These are phyloP conservation scores for Russula vinacea DNA, from an alignment of 768 basidiomycete genomes.

Conservation along the genomic window DNA sequence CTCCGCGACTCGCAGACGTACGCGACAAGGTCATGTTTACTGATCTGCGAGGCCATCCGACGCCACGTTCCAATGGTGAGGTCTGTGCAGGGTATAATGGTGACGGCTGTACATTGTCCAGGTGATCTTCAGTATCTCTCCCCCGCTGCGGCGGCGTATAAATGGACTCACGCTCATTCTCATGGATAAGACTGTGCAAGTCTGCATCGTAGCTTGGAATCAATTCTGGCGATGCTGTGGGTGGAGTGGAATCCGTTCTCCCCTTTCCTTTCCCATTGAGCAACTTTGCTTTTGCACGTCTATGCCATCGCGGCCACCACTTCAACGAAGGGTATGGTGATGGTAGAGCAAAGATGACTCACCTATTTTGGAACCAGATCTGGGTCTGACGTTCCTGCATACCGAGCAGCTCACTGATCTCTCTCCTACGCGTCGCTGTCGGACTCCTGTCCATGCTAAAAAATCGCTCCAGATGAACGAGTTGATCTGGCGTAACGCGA, in stretches of 20 bases:
- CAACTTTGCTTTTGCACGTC: conserved; percentile 80
- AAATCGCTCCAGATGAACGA: conserved; percentile 68
- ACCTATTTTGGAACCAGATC: conserved; percentile 90
- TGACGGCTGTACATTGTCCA: conserved; percentile 49
- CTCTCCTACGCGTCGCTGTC: conserved; percentile 63
- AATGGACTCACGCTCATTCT: conserved; percentile 63
- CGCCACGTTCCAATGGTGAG: conserved; percentile 77
- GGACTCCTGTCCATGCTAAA: conserved; percentile 71
- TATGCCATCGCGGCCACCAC: conserved; percentile 32
- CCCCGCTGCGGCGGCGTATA: not conserved
- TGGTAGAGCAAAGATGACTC: conserved; percentile 29
- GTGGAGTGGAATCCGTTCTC: conserved; percentile 41
- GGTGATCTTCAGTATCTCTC: conserved; percentile 1
- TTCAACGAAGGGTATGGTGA: conserved; percentile 2
- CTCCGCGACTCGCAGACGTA: conserved; percentile 68
- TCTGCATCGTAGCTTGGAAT: conserved; percentile 55
- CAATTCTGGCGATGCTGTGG: conserved; percentile 52
- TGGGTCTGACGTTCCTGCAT: conserved; percentile 88
- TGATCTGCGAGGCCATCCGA: conserved; percentile 55
- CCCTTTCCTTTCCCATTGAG: conserved; percentile 56
- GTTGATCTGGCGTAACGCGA: conserved; percentile 76
- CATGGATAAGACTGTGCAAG: conserved; percentile 64
- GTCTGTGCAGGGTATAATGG: conserved; percentile 71
- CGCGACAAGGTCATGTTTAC: conserved; percentile 66
- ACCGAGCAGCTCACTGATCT: conserved; percentile 69